These are phyloP conservation scores for Gyromitra esculenta DNA, from an alignment of 2,329 filamentous ascomycete genomes.

Conservation along the genomic window DNA sequence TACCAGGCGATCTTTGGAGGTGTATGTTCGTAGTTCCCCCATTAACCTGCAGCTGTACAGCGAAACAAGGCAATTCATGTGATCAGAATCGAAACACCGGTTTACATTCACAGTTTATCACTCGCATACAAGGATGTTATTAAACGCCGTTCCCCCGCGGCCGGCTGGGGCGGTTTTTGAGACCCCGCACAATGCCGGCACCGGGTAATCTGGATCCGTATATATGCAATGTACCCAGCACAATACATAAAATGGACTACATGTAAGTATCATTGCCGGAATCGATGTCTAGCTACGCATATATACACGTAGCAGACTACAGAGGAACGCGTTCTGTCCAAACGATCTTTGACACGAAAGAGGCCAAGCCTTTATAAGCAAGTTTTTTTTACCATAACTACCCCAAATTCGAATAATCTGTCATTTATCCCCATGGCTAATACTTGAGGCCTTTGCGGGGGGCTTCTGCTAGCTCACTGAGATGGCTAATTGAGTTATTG, in stretches of 20 bases:
- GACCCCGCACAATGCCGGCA: conserved; percentile 1
- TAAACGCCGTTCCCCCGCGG: conserved; percentile 19
- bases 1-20: not conserved
- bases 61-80: not conserved
- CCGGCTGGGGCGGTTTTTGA: conserved; percentile 9
- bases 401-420: not conserved
- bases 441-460: not conserved
- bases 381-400: not conserved
- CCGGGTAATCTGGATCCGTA: conserved; percentile 18
- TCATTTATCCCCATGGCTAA: conserved; percentile 1
- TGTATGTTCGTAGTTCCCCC: not conserved
- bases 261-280: conserved; percentile 14
- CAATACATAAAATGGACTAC: conserved; percentile 10
- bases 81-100: conserved; percentile 5
- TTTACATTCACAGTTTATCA: conserved; percentile 29
- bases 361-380: conserved; percentile 1
- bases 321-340: not conserved
- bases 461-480: not conserved
- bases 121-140: conserved; percentile 35
- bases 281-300: not conserved
- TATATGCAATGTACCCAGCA: conserved; percentile 24
- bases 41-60: not conserved
- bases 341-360: conserved; percentile 31
- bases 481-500: not conserved
- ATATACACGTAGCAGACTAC: not conserved